Conservation (phyloP, 495 filamentous ascomycete genomes). For the Penicillium daleae region DNA sequence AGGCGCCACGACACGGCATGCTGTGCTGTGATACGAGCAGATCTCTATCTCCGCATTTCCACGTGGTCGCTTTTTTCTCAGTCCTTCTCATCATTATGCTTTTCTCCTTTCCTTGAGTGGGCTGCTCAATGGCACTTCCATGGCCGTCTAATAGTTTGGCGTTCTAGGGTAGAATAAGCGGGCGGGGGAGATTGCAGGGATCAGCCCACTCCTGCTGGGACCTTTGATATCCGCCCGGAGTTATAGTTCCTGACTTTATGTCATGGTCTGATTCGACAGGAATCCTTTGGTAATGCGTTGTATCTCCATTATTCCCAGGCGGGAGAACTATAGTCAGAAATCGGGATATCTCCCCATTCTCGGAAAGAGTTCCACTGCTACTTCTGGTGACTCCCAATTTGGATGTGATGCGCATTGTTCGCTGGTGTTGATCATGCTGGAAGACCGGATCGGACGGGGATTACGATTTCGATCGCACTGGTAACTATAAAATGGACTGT, state of each 20-base stretch:
- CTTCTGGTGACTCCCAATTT: conserved; percentile 9
- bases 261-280: conserved; percentile 24
- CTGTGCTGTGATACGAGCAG: neutral
- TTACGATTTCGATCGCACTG: neutral
- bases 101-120: neutral
- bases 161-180: conserved; percentile 4
- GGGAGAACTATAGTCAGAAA: conserved; percentile 5
- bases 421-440: neutral
- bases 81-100: neutral
- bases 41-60: conserved; percentile 14
- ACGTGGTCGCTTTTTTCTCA: conserved; percentile 21
- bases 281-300: neutral
- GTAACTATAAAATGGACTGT: conserved; percentile 22
- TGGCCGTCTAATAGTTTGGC: conserved; percentile 3
- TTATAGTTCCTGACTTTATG: neutral
- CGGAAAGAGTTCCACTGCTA: conserved; percentile 13
- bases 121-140: neutral
- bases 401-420: conserved; percentile 9
- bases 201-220: conserved; percentile 28
- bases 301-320: neutral
- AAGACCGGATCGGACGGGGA: conserved; percentile 2
- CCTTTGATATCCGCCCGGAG: conserved; percentile 16
- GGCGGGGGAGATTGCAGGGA: conserved; percentile 32
- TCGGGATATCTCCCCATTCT: conserved; percentile 17
- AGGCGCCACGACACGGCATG: conserved; percentile 9